A percentile compares a stretch with the other conserved stretches of the same genome.
phyloP scores from a whole-genome alignment of 495 filamentous ascomycete genomes.

The Bacidia rubella region DNA sequence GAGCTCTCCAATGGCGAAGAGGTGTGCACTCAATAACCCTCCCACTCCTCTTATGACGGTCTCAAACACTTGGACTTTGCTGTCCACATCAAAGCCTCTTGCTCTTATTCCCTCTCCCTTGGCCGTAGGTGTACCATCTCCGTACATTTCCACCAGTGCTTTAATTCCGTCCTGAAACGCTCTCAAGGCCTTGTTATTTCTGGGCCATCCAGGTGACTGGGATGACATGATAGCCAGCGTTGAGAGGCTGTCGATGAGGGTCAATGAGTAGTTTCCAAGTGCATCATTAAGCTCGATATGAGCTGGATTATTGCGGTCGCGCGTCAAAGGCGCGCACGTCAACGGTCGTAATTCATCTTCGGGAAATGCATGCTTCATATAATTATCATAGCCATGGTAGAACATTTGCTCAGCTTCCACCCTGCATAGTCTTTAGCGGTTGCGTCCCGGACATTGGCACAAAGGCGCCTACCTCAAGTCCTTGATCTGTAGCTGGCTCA shows the following conservation, averaged over 20 bases:
- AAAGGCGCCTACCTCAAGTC: slow-evolving; percentile 12
- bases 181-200: slow-evolving; percentile 46
- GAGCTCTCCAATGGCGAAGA: slow-evolving; percentile 80
- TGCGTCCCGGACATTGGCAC: not conserved
- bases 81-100: slow-evolving; percentile 89
- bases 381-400: slow-evolving; percentile 94
- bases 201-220: slow-evolving; percentile 35
- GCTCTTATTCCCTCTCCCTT: slow-evolving; percentile 56
- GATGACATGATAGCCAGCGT: slow-evolving; percentile 87
- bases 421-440: slow-evolving; percentile 22
- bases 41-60: slow-evolving; percentile 91
- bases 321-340: slow-evolving; percentile 67
- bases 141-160: slow-evolving; percentile 72
- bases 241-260: slow-evolving; percentile 85
- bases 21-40: slow-evolving; percentile 79
- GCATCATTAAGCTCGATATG: slow-evolving; percentile 90
- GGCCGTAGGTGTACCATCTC: slow-evolving; percentile 61
- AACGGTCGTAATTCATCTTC: slow-evolving; percentile 92
- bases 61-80: slow-evolving; percentile 97
- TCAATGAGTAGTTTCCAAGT: slow-evolving; percentile 91
- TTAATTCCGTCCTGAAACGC: slow-evolving; percentile 74
- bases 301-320: slow-evolving; percentile 64
- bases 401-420: slow-evolving; percentile 84
- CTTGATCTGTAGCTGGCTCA: slow-evolving; percentile 16
- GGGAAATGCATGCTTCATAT: slow-evolving; percentile 85